Percentiles rank a stretch among this genome's conserved stretches.
Evolutionary conservation across 2,329 filamentous ascomycete genomes (phyloP).

Genomic region (Annulohypoxylon truncatum): DNA sequence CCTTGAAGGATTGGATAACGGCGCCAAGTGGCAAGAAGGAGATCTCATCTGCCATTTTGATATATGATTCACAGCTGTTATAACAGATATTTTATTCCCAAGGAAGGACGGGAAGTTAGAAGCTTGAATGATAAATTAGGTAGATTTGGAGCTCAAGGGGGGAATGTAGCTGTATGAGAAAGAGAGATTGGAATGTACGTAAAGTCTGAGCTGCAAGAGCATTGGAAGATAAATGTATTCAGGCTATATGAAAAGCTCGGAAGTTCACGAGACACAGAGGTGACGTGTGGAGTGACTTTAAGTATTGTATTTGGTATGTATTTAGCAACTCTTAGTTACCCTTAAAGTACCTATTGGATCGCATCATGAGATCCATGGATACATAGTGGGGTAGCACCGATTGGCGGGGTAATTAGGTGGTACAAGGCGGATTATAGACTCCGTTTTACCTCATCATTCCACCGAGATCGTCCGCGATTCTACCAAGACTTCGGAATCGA

Average conservation of each 20-base stretch:
- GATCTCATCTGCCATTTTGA: constrained; percentile 56
- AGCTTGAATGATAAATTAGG: constrained; percentile 5
- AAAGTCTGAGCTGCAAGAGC: constrained; percentile 11
- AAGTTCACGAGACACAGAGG: constrained; percentile 25
- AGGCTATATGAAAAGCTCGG: constrained; percentile 39
- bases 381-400: constrained; percentile 33
- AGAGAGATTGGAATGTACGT: constrained; percentile 5
- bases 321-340: constrained; percentile 6
- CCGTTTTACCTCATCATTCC: constrained; percentile 36
- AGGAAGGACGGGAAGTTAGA: constrained; percentile 2
- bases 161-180: constrained; percentile 28
- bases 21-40: constrained; percentile 80
- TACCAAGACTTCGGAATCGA: neutral
- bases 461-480: constrained; percentile 24
- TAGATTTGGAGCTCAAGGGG: constrained; percentile 6
- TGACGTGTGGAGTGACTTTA: constrained; percentile 29
- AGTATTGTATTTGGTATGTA: no score
- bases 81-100: constrained; percentile 5
- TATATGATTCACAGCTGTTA: neutral
- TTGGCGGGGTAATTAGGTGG: constrained; percentile 37
- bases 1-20: constrained; percentile 82
- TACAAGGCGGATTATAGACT: constrained; percentile 33
- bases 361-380: constrained; percentile 35
- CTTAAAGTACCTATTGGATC: constrained; percentile 4
- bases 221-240: constrained; percentile 29